These are phyloP conservation scores for Fusarium floridanum DNA, from an alignment of 2,329 filamentous ascomycete genomes.

Conservation along the genomic window DNA sequence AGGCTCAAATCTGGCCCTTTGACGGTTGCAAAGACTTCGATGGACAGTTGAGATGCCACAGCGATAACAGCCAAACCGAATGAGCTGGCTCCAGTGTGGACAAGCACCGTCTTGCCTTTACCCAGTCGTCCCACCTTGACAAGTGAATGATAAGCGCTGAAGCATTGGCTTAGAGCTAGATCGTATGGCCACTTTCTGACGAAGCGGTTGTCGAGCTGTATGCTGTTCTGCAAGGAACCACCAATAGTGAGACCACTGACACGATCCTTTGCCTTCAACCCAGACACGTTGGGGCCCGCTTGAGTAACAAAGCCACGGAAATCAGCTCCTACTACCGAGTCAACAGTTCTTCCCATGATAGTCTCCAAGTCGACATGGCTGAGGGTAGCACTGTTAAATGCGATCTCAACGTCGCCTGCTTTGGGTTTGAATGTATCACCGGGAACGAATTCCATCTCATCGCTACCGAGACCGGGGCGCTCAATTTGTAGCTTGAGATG, in stretches of 20 bases:
- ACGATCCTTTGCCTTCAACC: conserved; percentile 53
- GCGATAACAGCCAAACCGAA: conserved; percentile 60
- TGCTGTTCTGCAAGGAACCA: conserved; percentile 53
- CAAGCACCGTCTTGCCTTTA: conserved; percentile 52
- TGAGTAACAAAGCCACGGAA: conserved; percentile 54
- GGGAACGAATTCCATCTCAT: conserved; percentile 45
- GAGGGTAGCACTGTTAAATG: conserved; percentile 53
- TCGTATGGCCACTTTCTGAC: conserved; percentile 47
- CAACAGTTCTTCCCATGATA: conserved; percentile 48
- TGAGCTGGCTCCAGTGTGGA: conserved; percentile 59
- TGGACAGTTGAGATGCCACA: conserved; percentile 54
- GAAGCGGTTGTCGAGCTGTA: conserved; percentile 53
- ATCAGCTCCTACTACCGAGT: conserved; percentile 56
- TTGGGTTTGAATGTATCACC: conserved; percentile 36
- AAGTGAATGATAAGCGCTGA: conserved; percentile 60
- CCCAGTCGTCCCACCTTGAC: conserved; percentile 47
- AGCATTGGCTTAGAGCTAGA: conserved; percentile 54
- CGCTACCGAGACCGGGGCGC: conserved; percentile 44
- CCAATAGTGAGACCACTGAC: conserved; percentile 57
- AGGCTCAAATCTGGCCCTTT: conserved; percentile 41
- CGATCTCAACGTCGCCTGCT: conserved; percentile 56
- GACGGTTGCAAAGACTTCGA: conserved; percentile 59
- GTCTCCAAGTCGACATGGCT: conserved; percentile 54
- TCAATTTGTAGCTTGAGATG: conserved; percentile 44
- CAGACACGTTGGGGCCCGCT: conserved; percentile 50